Base-by-base conservation (phyloP, 768 basidiomycete species). In the Xerocomellus amylosporus region DNA sequence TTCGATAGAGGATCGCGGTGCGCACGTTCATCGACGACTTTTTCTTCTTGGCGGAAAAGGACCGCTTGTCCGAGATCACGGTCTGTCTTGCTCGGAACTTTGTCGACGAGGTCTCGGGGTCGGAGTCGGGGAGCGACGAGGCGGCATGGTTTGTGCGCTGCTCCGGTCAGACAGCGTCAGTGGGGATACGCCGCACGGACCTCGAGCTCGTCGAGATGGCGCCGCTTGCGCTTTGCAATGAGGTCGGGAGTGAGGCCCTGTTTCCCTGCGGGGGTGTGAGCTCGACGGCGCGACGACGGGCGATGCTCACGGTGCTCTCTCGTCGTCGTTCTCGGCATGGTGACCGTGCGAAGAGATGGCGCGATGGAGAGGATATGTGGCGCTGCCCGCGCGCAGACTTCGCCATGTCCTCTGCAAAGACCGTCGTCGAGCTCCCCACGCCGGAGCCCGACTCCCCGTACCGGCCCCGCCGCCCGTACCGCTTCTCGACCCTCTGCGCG, bases 401-500 rank as follows among this genome's bases (percentile, higher is more conserved):
- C 55, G 43, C 54, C n/a, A 57, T 58, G 64, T n/a, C 46, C 38
- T 2, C 15, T 10, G 50, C 45, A 39, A 49, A 58, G 43, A 40
- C 37, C 17, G 49, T 54, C 46, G 76, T 84, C 65, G 84, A 88
- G 58, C 74, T 91, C 26, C 88, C 87, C 15, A 92, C 90, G 0
- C 90, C 90, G 58, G 89, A 90, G 60, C 86, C 90, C 28, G 90
- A 91, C 54, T 87, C 89, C 0, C 90, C 90, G 2, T 68, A 79
- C 56, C 71, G 83, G 42, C 73, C 80, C 22, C 79, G 89, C 55
- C 84, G 84, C 69, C 88, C 88, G 0, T 91, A 93, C 73, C 79
- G 84, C n/a, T 92, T 93, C 71, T 88, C 90, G n/a, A 93, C 91
- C 15, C 75, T 91, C 54, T 93, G 91, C 56, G 93, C 90, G 22